A percentile compares a stretch with the other conserved stretches of the same genome.
Conservation (phyloP, 768 basidiomycete species). For the Cantharellus anzutake region DNA sequence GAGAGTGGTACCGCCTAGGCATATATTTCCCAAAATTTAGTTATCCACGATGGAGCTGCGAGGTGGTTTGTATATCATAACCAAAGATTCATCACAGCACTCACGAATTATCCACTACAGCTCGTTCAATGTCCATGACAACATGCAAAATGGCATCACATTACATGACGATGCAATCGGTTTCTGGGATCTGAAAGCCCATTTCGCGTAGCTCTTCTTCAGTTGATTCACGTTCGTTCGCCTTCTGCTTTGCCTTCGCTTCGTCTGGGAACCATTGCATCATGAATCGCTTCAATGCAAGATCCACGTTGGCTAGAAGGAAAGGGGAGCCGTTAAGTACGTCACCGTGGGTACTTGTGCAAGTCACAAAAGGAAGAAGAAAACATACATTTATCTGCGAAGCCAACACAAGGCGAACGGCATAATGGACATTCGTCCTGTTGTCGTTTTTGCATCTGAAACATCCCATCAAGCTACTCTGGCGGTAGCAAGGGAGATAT, state of each 20-base stretch:
- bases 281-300: constrained; percentile 70
- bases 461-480: constrained; percentile 24
- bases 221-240: constrained; percentile 57
- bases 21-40: too few species aligned
- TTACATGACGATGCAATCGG: neutral
- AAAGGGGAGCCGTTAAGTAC: neutral
- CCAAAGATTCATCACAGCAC: too few species aligned
- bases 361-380: neutral
- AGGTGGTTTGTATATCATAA: too few species aligned
- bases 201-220: constrained; percentile 49
- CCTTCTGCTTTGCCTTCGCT: constrained; percentile 47
- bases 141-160: too few species aligned
- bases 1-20: too few species aligned
- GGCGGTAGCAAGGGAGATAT: neutral
- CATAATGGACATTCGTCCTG: constrained; percentile 71
- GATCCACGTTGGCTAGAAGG: constrained; percentile 53
- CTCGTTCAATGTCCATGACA: too few species aligned
- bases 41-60: too few species aligned
- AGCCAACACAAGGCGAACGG: constrained; percentile 52
- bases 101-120: too few species aligned
- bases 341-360: neutral
- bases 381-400: constrained; percentile 53
- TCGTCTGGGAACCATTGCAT: constrained; percentile 84
- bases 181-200: constrained; percentile 22
- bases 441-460: constrained; percentile 78